Percentiles rank a stretch among this genome's conserved stretches.
Conservation (phyloP, 345 rosid genomes). For the Raphanus sativus region DNA sequence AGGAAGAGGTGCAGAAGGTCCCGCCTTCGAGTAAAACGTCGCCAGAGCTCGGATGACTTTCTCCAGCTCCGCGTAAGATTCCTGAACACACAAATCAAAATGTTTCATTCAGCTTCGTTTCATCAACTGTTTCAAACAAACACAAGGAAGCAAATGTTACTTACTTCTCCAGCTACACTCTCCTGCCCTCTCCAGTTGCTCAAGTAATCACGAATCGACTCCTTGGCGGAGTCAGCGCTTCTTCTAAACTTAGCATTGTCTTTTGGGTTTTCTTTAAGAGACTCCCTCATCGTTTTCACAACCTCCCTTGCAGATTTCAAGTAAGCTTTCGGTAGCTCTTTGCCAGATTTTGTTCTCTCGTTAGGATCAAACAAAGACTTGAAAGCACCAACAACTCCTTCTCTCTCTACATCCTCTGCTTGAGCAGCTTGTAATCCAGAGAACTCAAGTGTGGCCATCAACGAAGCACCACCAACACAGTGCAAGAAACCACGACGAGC, state of each 20-base stretch:
- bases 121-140: not conserved
- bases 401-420: slow-evolving; percentile 25
- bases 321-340: slow-evolving; percentile 83
- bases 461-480: slow-evolving; percentile 24
- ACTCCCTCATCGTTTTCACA: slow-evolving; percentile 75
- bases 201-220: slow-evolving; percentile 77
- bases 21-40: slow-evolving; percentile 76
- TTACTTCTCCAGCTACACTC: slow-evolving; percentile 54
- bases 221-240: slow-evolving; percentile 90
- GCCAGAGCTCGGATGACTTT: slow-evolving; percentile 80
- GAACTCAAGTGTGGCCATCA: slow-evolving; percentile 13
- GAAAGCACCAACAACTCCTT: slow-evolving; percentile 61
- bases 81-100: slow-evolving; percentile 48
- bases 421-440: slow-evolving; percentile 22
- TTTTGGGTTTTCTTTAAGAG: slow-evolving; percentile 71
- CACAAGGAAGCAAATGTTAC: not conserved
- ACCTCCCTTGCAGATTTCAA: slow-evolving; percentile 83
- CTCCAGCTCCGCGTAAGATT: slow-evolving; percentile 72
- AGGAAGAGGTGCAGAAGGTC: slow-evolving; percentile 81
- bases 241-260: slow-evolving; percentile 70
- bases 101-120: not conserved
- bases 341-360: slow-evolving; percentile 74
- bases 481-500: slow-evolving; percentile 38
- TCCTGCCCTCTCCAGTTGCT: slow-evolving; percentile 77
- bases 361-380: slow-evolving; percentile 74